phyloP scores from a whole-genome alignment of 108 stramenopile species.

The Parietichytrium sp. region DNA sequence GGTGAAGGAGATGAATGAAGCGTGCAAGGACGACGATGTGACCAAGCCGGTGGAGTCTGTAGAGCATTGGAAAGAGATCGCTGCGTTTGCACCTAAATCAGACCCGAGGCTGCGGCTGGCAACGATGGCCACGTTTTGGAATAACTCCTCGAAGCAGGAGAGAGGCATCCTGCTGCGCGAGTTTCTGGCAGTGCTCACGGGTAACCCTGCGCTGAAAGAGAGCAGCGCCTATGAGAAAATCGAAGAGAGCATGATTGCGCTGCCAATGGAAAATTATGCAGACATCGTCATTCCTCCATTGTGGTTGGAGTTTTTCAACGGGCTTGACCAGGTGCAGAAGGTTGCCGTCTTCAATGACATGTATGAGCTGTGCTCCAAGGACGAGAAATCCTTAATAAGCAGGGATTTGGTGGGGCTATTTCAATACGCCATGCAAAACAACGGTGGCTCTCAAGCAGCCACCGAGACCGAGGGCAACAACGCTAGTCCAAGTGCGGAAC shows the following conservation, averaged over 20 bases:
- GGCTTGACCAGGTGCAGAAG: neutral
- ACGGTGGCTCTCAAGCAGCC: too few relatives aligned
- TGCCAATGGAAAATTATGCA: slow-evolving; percentile 18
- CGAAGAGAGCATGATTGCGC: neutral
- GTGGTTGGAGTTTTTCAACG: neutral
- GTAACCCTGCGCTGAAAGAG: too few relatives aligned
- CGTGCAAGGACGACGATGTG: neutral
- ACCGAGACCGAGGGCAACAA: too few relatives aligned
- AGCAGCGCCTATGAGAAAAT: neutral
- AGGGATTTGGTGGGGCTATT: neutral
- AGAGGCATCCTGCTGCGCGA: neutral
- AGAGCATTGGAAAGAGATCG: neutral
- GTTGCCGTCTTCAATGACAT: neutral
- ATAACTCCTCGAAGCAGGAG: neutral
- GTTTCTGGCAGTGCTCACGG: slow-evolving; percentile 1
- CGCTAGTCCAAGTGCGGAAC: too few relatives aligned
- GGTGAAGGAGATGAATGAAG: neutral
- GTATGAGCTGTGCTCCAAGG: neutral
- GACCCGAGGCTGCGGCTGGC: neutral
- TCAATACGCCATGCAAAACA: too few relatives aligned
- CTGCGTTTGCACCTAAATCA: neutral
- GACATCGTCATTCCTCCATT: neutral
- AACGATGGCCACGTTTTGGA: slow-evolving; percentile 26
- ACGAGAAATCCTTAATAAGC: neutral
- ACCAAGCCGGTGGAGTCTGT: neutral